Conservation (phyloP, 306 rosid genomes). For the Gynostemma pentaphyllum region DNA sequence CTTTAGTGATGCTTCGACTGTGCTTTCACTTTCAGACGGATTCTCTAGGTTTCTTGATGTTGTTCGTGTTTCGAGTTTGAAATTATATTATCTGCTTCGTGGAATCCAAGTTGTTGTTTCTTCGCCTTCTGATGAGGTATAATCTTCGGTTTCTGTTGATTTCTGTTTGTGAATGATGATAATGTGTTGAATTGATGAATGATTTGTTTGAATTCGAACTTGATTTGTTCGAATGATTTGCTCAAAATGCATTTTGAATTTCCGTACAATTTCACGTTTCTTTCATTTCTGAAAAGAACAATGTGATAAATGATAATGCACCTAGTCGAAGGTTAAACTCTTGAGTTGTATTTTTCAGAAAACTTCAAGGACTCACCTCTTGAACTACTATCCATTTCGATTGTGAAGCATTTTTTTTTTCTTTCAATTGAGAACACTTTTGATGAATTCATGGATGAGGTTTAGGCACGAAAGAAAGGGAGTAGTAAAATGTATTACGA, state of each 20-base stretch:
- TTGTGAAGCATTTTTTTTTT: no score
- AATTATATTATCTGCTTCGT: constrained; percentile 18
- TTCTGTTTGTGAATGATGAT: no score
- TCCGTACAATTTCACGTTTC: not conserved
- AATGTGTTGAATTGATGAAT: no score
- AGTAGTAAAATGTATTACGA: no score
- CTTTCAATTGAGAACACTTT: no score
- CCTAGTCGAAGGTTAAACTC: no score
- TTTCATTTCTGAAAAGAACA: not conserved
- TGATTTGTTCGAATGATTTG: not conserved
- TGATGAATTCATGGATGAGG: no score
- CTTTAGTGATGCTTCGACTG: constrained; percentile 20
- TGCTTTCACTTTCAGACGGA: constrained; percentile 24
- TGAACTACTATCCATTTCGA: no score
- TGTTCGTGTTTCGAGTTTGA: not conserved
- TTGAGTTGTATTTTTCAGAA: no score
- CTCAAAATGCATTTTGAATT: not conserved
- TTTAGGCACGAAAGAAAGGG: no score
- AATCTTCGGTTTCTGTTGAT: not conserved
- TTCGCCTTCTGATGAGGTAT: constrained; percentile 21
- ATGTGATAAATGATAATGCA: no score
- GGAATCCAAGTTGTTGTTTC: constrained; percentile 26
- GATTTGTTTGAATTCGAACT: not conserved
- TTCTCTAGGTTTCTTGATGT: constrained; percentile 18
- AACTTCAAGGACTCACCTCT: no score